Base-by-base conservation (phyloP, 2,329 filamentous ascomycete species). In the Xylariomycetidae sp. region DNA sequence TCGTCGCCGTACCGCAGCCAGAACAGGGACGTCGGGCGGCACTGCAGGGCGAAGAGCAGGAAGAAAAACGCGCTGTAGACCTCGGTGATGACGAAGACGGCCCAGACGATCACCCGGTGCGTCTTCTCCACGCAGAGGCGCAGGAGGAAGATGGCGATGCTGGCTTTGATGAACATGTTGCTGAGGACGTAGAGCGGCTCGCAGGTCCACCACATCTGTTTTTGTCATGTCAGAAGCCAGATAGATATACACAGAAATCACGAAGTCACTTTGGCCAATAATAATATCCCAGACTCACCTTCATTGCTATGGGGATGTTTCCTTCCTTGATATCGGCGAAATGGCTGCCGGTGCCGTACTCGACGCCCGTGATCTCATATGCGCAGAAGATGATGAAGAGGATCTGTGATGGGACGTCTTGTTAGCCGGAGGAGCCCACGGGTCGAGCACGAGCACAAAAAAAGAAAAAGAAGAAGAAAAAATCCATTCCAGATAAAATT, bases 101-200 rank as follows among this genome's bases (percentile, higher is more conserved):
- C 37, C 37, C 48, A 61, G 32, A 63, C 57, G 37, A 58, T 50
- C 25, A 54, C 38, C 22, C 45, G 49, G 36, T 63, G 59, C 6
- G 23, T 5, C 19, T 5, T 18, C 6, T 40, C 27, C 38, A 57
- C 30, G 41, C 52, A 58, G 27, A 66, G 58, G 16, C 61, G 58
- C 3, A 62, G 37, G 15, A 66, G 43, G 39, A 65, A 64, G 29
- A 64, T 53, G 26, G 53, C 57, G 32, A 66, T 62, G 33, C 56
- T 61, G 32, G 59, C 45, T 46, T 65, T 65, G 23, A 64, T 49
- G 3, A 41, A 38, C 50, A 60, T 54, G 34, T 54, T 58, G 2
- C 51, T 48, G 8, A 64, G 34, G 16, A 66, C 57, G 37, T 67
- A 67, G 17, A 62, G 50, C 1, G 59, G 53, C 35, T 66, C 63